Conservation (phyloP, 2,329 filamentous ascomycete genomes). For the Gaeumannomyces sp. region DNA sequence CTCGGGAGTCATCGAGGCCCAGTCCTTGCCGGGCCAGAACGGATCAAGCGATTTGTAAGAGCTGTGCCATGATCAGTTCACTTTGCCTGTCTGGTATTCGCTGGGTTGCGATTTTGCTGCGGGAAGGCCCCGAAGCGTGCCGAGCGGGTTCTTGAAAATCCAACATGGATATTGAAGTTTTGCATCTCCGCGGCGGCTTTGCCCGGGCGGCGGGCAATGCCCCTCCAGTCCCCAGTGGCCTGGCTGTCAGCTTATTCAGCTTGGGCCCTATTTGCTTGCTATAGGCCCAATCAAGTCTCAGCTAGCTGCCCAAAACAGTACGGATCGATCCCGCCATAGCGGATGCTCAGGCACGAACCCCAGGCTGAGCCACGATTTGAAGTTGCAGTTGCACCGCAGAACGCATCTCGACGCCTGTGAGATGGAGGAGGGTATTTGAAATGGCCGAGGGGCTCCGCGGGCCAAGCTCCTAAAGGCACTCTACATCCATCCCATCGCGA, state of each 20-base stretch:
- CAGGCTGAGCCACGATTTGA: neutral
- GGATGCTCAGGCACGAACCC: neutral
- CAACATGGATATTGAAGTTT: neutral
- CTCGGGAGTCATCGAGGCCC: neutral
- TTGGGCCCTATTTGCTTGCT: no score
- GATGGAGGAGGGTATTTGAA: neutral
- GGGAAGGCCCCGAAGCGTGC: neutral
- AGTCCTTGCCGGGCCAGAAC: neutral
- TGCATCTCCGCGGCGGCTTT: constrained; percentile 8
- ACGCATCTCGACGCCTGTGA: neutral
- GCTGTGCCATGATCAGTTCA: neutral
- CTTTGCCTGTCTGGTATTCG: neutral
- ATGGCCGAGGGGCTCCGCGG: neutral
- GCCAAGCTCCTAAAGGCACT: no score
- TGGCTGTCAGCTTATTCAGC: neutral
- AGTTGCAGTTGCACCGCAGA: neutral
- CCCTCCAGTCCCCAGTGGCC: no score
- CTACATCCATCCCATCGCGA: no score
- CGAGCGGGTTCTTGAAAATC: neutral
- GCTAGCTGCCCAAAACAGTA: neutral
- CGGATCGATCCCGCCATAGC: no score
- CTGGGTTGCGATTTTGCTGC: neutral
- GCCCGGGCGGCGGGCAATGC: neutral
- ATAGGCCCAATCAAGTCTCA: no score
- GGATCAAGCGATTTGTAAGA: neutral